phyloP scores from a whole-genome alignment of 768 basidiomycete species.

The Kwoniella dejecticola region DNA sequence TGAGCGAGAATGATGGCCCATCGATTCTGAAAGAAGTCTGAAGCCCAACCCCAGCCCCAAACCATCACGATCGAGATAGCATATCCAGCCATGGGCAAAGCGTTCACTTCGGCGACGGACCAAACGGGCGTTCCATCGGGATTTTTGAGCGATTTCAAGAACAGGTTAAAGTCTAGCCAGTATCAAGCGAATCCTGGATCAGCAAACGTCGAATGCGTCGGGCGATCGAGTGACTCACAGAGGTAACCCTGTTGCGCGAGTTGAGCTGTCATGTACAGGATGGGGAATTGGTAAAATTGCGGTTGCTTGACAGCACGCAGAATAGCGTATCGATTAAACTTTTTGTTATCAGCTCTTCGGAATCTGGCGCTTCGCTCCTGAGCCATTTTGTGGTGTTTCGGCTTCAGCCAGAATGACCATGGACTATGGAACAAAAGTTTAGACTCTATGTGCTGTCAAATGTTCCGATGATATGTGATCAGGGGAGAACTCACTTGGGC shows the following conservation, averaged over 20 bases:
- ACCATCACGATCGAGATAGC: constrained; percentile 33
- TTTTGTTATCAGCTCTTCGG: constrained; percentile 41
- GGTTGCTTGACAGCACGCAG: constrained; percentile 35
- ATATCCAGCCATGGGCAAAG: constrained; percentile 22
- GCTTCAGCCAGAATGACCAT: constrained; percentile 43
- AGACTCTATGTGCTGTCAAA: no score
- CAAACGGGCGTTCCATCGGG: constrained; percentile 21
- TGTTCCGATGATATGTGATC: no score
- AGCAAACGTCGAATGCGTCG: no score
- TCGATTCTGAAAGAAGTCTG: constrained; percentile 44
- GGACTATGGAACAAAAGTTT: no score
- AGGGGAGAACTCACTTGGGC: no score
- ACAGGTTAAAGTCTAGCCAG: constrained; percentile 42
- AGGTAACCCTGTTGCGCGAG: no score
- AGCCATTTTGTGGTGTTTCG: constrained; percentile 37
- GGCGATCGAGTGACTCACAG: no score
- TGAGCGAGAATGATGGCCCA: constrained; percentile 43
- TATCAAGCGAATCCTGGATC: neutral
- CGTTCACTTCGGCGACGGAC: constrained; percentile 19
- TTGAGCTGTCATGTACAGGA: constrained; percentile 44
- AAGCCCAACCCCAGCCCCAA: constrained; percentile 42
- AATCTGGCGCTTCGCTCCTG: constrained; percentile 31
- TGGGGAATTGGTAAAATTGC: constrained; percentile 40
- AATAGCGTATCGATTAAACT: constrained; percentile 35
- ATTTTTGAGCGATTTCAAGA: constrained; percentile 38